Evolutionary conservation across 2,329 filamentous ascomycete genomes (phyloP).

Genomic region (Aspergillus chevalieri): DNA sequence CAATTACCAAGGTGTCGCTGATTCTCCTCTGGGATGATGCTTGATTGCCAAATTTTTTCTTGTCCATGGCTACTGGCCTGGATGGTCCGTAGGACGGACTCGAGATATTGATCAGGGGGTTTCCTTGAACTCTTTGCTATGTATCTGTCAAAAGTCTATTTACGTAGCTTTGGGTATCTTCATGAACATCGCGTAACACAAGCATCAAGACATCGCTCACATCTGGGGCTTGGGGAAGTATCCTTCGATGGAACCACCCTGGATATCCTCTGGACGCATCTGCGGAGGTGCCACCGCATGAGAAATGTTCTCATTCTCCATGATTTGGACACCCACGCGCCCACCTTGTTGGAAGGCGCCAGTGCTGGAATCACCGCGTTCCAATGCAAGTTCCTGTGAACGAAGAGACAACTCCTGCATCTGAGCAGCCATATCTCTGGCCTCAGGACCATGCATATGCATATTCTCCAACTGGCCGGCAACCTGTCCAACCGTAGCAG

Average conservation of each 20-base stretch:
- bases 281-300: constrained; percentile 23
- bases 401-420: constrained; percentile 22
- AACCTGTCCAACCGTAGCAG: constrained; percentile 21
- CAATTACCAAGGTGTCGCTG: constrained; percentile 76
- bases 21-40: constrained; percentile 71
- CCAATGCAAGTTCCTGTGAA: constrained; percentile 29
- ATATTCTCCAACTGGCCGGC: constrained; percentile 15
- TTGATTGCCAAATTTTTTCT: constrained; percentile 73
- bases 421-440: constrained; percentile 15
- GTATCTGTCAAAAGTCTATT: neutral
- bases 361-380: constrained; percentile 27
- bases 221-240: constrained; percentile 25
- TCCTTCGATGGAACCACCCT: constrained; percentile 38
- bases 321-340: constrained; percentile 28
- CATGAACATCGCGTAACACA: neutral
- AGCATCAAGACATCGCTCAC: neutral
- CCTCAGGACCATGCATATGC: constrained; percentile 10
- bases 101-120: neutral
- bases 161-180: neutral
- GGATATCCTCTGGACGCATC: constrained; percentile 26
- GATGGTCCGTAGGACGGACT: constrained; percentile 15
- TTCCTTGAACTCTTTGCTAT: neutral
- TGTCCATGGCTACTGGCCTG: neutral
- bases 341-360: constrained; percentile 17
- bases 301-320: constrained; percentile 23